These are phyloP conservation scores for Pichia inconspicua DNA, from an alignment of 1,139 yeast genomes.

Conservation along the genomic window DNA sequence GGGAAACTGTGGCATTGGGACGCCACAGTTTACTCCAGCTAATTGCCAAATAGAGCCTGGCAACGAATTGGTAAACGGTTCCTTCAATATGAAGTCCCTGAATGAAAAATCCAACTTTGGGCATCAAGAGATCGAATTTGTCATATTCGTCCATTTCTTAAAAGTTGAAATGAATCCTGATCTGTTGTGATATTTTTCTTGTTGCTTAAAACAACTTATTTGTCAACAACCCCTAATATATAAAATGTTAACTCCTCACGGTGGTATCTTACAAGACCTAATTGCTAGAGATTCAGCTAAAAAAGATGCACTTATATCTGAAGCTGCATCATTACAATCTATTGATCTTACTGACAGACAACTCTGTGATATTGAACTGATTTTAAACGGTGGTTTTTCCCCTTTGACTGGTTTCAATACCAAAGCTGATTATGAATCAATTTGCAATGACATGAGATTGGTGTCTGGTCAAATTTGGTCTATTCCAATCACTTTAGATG, in stretches of 20 bases:
- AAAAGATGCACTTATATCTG: slow-evolving; percentile 48
- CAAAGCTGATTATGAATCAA: slow-evolving; percentile 73
- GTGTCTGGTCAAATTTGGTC: slow-evolving; percentile 80
- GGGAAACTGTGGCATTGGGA: background rate
- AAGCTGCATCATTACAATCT: slow-evolving; percentile 47
- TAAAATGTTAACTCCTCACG: slow-evolving; percentile 78
- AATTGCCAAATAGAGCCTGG: too few species aligned
- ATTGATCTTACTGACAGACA: slow-evolving; percentile 75
- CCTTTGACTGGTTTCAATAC: slow-evolving; percentile 83
- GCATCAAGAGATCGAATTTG: background rate
- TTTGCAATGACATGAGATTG: slow-evolving; percentile 70
- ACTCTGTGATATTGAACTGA: slow-evolving; percentile 85
- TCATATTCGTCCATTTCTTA: background rate
- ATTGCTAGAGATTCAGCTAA: slow-evolving; percentile 70
- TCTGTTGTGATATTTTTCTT: too few species aligned
- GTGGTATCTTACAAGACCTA: slow-evolving; percentile 81
- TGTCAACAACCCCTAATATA: too few species aligned
- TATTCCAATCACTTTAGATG: slow-evolving; percentile 87
- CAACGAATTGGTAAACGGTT: background rate
- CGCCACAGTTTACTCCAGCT: background rate
- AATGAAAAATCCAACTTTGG: background rate
- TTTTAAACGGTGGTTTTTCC: slow-evolving; percentile 89
- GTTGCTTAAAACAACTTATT: too few species aligned
- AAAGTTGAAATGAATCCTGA: background rate
- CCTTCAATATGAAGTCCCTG: background rate